A percentile compares a stretch with the other conserved stretches of the same genome.
These are phyloP conservation scores for Zymoseptoria passerinii DNA, from an alignment of 2,329 filamentous ascomycete species.

Conservation along the genomic window DNA sequence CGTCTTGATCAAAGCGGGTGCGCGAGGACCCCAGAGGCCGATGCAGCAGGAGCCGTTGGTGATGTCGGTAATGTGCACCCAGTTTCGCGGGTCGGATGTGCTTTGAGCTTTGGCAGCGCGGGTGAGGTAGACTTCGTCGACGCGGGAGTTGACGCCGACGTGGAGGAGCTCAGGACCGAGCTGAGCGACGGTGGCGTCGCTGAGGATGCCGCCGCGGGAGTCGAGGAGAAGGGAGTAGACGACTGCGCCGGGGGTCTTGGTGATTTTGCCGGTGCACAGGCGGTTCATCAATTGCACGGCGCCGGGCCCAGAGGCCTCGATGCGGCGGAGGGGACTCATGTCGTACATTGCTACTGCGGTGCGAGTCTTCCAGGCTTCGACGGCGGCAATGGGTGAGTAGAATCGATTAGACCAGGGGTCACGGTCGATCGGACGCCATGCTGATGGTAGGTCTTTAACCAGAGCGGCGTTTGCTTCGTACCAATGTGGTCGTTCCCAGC, in stretches of 20 bases:
- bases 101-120: constrained; percentile 46
- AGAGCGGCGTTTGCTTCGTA: constrained; percentile 50
- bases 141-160: constrained; percentile 48
- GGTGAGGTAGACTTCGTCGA: constrained; percentile 47
- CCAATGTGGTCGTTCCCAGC: constrained; percentile 58
- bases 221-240: constrained; percentile 52
- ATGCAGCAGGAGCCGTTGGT: constrained; percentile 54
- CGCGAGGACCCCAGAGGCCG: constrained; percentile 54
- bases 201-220: constrained; percentile 44
- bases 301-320: constrained; percentile 52
- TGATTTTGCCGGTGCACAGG: constrained; percentile 45
- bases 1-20: constrained; percentile 43
- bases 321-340: constrained; percentile 51
- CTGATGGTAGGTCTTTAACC: constrained; percentile 42
- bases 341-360: constrained; percentile 56
- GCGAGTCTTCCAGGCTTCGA: constrained; percentile 57
- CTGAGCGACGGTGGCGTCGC: constrained; percentile 50
- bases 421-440: constrained; percentile 48
- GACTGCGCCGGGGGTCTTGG: constrained; percentile 41
- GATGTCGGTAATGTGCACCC: constrained; percentile 49
- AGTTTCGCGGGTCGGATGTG: constrained; percentile 33
- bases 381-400: constrained; percentile 52
- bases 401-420: constrained; percentile 52
- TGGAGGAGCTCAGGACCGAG: constrained; percentile 46
- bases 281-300: constrained; percentile 48